A percentile compares a stretch with the other conserved stretches of the same genome.
phyloP scores from a whole-genome alignment of 1,139 yeast species.

The Kurtzmaniella natalensis region DNA sequence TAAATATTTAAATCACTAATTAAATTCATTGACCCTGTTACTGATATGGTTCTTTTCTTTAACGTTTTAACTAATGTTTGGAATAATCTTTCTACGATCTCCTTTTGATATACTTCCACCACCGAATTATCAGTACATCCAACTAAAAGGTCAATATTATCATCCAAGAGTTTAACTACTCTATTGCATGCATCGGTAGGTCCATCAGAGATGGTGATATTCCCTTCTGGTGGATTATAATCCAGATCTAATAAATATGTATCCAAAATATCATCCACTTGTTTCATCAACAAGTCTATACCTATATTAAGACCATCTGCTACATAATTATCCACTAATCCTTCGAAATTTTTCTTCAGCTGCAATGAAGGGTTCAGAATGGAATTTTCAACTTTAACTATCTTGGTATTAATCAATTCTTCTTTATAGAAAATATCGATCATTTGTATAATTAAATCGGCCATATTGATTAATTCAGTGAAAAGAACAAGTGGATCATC shows the following conservation, averaged over 20 bases:
- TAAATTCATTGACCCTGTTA: constrained; percentile 76
- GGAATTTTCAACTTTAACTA: constrained; percentile 67
- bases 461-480: constrained; percentile 86
- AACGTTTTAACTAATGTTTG: constrained; percentile 71
- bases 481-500: constrained; percentile 85
- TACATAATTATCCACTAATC: constrained; percentile 77
- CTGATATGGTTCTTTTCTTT: constrained; percentile 64
- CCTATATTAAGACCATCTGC: constrained; percentile 92
- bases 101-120: constrained; percentile 90
- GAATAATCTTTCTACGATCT: constrained; percentile 84
- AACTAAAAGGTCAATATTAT: constrained; percentile 70
- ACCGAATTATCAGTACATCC: constrained; percentile 87
- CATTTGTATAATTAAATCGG: constrained; percentile 91
- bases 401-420: constrained; percentile 61
- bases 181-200: constrained; percentile 70
- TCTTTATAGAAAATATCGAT: constrained; percentile 85
- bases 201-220: constrained; percentile 27
- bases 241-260: constrained; percentile 24
- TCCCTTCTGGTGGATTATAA: constrained; percentile 27
- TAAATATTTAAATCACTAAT: constrained; percentile 73
- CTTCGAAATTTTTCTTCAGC: constrained; percentile 75
- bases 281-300: constrained; percentile 79
- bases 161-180: constrained; percentile 57
- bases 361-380: constrained; percentile 78
- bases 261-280: constrained; percentile 46